Conservation (phyloP, 345 rosid genomes). For the sweet orange (Citrus sinensis) region DVS_A1.0 CM039169.1:228001-228500, state of each 20-base stretch:
- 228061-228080: not conserved
- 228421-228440: not conserved
- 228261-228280: not conserved
- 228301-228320: not conserved
- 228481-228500: not conserved
- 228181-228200: not conserved
- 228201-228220: not conserved
- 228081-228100: not conserved
- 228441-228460: not conserved
- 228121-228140: not conserved
- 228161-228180: not conserved
- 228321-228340: not conserved
- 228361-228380: not conserved
- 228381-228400: not conserved
- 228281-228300: not conserved
- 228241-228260: not conserved
- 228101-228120: not conserved
- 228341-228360: not conserved
- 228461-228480: no score
- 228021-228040: conserved; percentile 78
- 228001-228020: conserved; percentile 91
- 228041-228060: conserved; percentile 80
- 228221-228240: not conserved
- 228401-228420: not conserved
- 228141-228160: not conserved